Conservation (phyloP, 1,284 basidiomycete species). For the Coniferiporia weirii region DNA sequence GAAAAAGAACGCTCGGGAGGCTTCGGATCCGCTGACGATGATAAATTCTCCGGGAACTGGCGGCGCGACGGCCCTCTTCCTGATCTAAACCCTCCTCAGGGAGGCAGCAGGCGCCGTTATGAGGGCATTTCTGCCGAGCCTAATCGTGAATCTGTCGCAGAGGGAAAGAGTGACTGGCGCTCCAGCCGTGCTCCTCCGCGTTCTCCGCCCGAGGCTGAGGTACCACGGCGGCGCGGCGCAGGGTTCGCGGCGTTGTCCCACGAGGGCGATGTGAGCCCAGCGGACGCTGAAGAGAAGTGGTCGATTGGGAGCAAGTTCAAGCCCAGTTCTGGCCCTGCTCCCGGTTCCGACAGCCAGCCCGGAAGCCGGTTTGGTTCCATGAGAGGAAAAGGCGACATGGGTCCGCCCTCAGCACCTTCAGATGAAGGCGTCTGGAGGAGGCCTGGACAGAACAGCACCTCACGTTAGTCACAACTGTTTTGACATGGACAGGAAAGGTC, state of each 20-base stretch:
- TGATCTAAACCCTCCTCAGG: constrained; percentile 28
- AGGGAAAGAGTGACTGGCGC: constrained; percentile 65
- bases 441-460: constrained; percentile 44
- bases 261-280: constrained; percentile 47
- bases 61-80: constrained; percentile 84
- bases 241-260: constrained; percentile 43
- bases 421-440: constrained; percentile 60
- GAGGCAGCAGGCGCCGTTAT: constrained; percentile 52
- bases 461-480: constrained; percentile 45
- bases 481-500: not conserved
- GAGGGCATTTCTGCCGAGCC: constrained; percentile 48
- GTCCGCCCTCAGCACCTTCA: constrained; percentile 33
- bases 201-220: constrained; percentile 40
- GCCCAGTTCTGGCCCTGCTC: constrained; percentile 35
- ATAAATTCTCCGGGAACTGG: constrained; percentile 79
- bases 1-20: constrained; percentile 68
- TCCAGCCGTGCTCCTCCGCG: constrained; percentile 47
- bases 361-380: constrained; percentile 47
- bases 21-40: constrained; percentile 50
- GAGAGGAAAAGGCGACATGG: constrained; percentile 48
- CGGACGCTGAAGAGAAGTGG: constrained; percentile 77
- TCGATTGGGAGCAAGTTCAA: constrained; percentile 67
- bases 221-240: constrained; percentile 46
- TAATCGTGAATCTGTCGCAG: constrained; percentile 46
- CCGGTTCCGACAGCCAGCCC: constrained; percentile 32